Evolutionary conservation across 73 alveolate genomes (phyloP), one percentile per base, ranked within the genome.

Genomic region (Tetrahymena borealis): DNA sequence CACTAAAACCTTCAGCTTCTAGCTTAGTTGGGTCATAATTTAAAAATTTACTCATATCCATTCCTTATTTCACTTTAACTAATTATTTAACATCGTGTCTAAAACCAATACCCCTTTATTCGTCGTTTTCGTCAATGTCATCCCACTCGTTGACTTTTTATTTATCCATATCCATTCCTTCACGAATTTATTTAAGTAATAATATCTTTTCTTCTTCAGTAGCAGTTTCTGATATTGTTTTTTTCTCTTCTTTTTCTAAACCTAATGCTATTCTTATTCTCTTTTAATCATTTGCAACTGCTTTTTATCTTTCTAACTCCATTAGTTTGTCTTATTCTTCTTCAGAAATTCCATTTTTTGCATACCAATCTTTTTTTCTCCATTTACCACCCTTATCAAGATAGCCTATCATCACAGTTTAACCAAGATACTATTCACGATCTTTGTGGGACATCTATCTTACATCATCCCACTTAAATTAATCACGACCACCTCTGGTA

Each of bases 351-450:
- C 94, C 94, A 20, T 78, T 42, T 28, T 78, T 93, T 33, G 91
- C 94, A 99, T 99, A 98, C 99, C 99, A 98, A 94, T 98, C 99
- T 79, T 97, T 95, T 95, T 96, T 97, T 79, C 98, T 94, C 99
- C 99, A 98, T 95, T 98, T 98, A 12, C 99, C 99, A 2, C 99
- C 99, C 92, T 98, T 98, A 92, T 98, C 99, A 40, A 98, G 95
- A 91, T 94, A 96, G 40, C 99, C 99, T 42, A 98, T 92, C 78
- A 96, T 96, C 33, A 97, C 98, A 18, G 99, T 97, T 78, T 97
- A 94, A 0, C 99, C 99, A 78, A 98, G 96, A 95, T 98, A 98
- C 40, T 97, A 91, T 93, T 98, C 99, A 40, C 99, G 95, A 60
- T 98, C 99, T 90, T 97, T 98, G 90, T 98, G 98, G 36, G 98